These are phyloP conservation scores for Serendipita sp. DNA, from an alignment of 768 basidiomycete species.

Conservation along the genomic window DNA sequence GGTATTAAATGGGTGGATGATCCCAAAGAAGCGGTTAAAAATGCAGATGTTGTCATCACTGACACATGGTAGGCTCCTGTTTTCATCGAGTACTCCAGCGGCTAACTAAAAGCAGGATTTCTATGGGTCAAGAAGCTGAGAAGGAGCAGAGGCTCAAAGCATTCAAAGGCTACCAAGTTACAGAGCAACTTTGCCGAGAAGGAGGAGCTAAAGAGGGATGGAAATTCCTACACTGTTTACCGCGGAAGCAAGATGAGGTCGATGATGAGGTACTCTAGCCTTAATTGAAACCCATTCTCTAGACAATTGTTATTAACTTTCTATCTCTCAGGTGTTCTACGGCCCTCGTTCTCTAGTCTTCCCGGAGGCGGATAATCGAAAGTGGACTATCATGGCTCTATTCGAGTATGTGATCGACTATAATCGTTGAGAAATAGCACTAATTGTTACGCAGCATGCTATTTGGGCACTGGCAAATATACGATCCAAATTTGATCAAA, in stretches of 20 bases:
- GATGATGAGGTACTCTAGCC: constrained; percentile 61
- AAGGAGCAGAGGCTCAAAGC: constrained; percentile 71
- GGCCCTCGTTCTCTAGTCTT: constrained; percentile 83
- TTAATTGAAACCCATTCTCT: too few relatives aligned
- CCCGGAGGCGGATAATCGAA: constrained; percentile 89
- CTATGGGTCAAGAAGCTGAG: constrained; percentile 97
- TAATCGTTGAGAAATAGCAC: not conserved
- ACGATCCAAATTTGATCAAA: not conserved
- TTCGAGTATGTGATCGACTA: constrained; percentile 54
- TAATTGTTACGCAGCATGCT: constrained; percentile 5
- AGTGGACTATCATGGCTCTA: constrained; percentile 88
- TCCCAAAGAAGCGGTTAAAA: constrained; percentile 73
- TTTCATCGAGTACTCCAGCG: not conserved
- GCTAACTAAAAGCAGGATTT: constrained; percentile 46
- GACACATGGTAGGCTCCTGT: constrained; percentile 71
- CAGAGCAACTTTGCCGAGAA: constrained; percentile 64
- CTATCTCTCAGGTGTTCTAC: constrained; percentile 65
- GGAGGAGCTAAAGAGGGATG: constrained; percentile 75
- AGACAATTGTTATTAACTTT: too few relatives aligned
- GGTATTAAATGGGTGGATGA: constrained; percentile 58
- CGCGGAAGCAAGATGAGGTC: constrained; percentile 83
- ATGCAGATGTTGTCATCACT: constrained; percentile 89
- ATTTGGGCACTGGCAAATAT: constrained; percentile 12
- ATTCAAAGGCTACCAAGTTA: constrained; percentile 88
- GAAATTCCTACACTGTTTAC: constrained; percentile 94